Percentiles rank a stretch among this genome's conserved stretches.
These are phyloP conservation scores for Gloeophyllum trabeum DNA, from an alignment of 768 basidiomycete species.

Conservation along the genomic window DNA sequence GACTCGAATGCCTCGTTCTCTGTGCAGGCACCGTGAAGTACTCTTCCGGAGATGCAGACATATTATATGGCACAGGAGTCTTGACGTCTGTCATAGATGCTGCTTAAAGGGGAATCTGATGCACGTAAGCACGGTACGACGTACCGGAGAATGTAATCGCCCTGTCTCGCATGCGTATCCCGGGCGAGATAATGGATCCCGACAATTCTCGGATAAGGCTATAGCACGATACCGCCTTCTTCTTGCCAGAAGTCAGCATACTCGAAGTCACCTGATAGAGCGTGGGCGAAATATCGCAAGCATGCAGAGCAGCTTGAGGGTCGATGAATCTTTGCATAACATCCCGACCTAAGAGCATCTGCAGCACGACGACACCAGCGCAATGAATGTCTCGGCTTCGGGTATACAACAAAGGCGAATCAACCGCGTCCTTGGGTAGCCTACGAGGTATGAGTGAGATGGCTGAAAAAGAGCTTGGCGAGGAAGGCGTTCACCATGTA, in stretches of 20 bases:
- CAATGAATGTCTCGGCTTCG: conserved; percentile 74
- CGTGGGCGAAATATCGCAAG: conserved; percentile 42
- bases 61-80: conserved; percentile 35
- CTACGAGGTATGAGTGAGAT: conserved; percentile 20
- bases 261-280: conserved; percentile 39
- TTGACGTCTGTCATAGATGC: conserved; percentile 22
- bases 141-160: no score
- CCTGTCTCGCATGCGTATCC: no score
- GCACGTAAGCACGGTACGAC: background rate
- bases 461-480: conserved; percentile 2
- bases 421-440: conserved; percentile 69
- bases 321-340: conserved; percentile 42
- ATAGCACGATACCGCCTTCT: no score
- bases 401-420: conserved; percentile 72
- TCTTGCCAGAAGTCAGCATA: conserved; percentile 53
- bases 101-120: background rate
- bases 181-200: no score
- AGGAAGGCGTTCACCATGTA: conserved; percentile 30
- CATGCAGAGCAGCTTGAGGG: conserved; percentile 44
- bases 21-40: conserved; percentile 37
- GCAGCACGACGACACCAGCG: conserved; percentile 67
- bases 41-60: conserved; percentile 54
- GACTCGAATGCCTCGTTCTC: conserved; percentile 43
- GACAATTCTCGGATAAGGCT: no score
- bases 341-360: conserved; percentile 78